Base-by-base conservation (phyloP, 1,284 basidiomycete genomes). In the Tilletia horrida region DNA sequence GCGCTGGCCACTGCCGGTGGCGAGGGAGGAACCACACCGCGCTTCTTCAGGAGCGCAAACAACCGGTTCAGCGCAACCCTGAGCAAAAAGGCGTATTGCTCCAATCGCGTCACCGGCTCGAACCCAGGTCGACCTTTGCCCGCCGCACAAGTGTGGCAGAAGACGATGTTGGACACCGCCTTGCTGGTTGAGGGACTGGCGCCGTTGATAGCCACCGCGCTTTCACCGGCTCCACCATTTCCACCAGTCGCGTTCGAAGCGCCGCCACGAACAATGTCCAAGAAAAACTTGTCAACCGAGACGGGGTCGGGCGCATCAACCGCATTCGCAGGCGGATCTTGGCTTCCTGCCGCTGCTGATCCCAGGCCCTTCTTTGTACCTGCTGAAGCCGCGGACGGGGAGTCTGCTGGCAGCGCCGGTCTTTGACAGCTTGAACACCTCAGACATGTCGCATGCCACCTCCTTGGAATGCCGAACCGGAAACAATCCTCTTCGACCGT, bases 401-500 rank as follows among this genome's bases (percentile, higher is more conserved):
- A 23, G 62, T 31, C 75, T 70, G 66, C 73, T 73, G 6, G 35
- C 35, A 59, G 63, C 27, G 93, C 91, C 42, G 86, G 85, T 80
- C 89, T 91, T 16, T 91, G 90, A 78, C 96, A 97, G 21, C 84
- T 85, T 14, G 83, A 83, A 77, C 95, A 99, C 71, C 89, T 88
- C 55, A 99, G 84, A 82, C 95, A 99, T 35, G 90, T 86, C 2
- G 92, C 91, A 83, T 98, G 96, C 96, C 96, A 98, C 63, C 96
- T 87, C 79, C 93, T 89, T 83, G 93, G 94, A 40, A 93, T 93
- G 44, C 93, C 94, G 35, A 95, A 84, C 66, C 95, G 87, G 48
- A 92, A 89, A 79, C 96, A 98, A 77, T 98, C 95, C 81, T 99
- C 96, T 82, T 99, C 96, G 25, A 99, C 91, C 0, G 94, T 95